phyloP scores from a whole-genome alignment of 306 rosid species.

The Comarum palustre region DNA sequence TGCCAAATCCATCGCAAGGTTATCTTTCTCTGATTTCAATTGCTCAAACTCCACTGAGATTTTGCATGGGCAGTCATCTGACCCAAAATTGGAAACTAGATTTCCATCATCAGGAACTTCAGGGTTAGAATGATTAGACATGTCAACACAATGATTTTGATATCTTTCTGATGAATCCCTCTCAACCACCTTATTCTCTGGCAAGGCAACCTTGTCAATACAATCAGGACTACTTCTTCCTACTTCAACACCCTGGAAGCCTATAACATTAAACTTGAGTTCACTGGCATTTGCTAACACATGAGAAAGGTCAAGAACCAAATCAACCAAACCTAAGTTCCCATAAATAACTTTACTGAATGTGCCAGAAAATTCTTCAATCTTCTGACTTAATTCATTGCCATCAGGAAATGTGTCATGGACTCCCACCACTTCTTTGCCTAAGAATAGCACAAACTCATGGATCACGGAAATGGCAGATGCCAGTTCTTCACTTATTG shows the following conservation, averaged over 20 bases:
- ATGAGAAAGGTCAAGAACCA: slow-evolving; percentile 71
- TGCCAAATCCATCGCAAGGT: slow-evolving; percentile 51
- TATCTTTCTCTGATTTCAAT: slow-evolving; percentile 70
- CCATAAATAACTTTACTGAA: slow-evolving; percentile 43
- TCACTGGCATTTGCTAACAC: slow-evolving; percentile 73
- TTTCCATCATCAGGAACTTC: slow-evolving; percentile 89
- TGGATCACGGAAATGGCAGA: slow-evolving; percentile 79
- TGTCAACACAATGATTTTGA: slow-evolving; percentile 55
- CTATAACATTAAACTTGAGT: slow-evolving; percentile 66
- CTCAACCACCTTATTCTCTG: slow-evolving; percentile 66
- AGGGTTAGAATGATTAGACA: slow-evolving; percentile 57
- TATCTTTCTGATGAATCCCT: slow-evolving; percentile 56
- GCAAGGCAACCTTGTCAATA: slow-evolving; percentile 92
- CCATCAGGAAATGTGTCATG: slow-evolving; percentile 52
- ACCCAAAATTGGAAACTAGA: slow-evolving; percentile 46
- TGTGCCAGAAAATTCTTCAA: slow-evolving; percentile 70
- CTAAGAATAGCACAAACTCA: slow-evolving; percentile 63
- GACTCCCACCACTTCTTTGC: slow-evolving; percentile 72
- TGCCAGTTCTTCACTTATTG: slow-evolving; percentile 50
- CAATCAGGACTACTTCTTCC: slow-evolving; percentile 83
- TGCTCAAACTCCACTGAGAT: slow-evolving; percentile 55
- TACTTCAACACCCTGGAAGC: slow-evolving; percentile 59
- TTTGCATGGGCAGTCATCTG: slow-evolving; percentile 41
- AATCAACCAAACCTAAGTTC: slow-evolving; percentile 57
- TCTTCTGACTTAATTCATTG: slow-evolving; percentile 55